Evolutionary conservation across 1,284 basidiomycete genomes (phyloP), one percentile per base, ranked within the genome.

Genomic region (Pseudozyma flocculosa): DNA sequence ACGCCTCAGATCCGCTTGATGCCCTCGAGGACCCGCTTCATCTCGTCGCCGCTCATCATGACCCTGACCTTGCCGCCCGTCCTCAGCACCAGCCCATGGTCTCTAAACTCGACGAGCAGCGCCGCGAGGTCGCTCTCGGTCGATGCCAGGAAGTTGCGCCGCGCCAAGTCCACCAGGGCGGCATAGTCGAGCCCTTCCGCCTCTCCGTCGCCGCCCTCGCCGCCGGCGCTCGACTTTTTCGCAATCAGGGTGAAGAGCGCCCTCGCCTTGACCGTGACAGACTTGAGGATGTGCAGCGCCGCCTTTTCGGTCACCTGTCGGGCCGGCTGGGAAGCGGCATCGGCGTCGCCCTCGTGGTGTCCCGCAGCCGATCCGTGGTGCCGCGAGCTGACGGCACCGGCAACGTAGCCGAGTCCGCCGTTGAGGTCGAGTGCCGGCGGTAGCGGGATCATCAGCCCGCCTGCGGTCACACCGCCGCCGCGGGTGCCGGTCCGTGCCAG

Each of bases 61-160:
- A 41, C 18, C 13, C 10, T 22, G 8, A 41, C 40, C 13, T 5
- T 41, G 4, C 22, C 40, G 10, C 40, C 40, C 40, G 7, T 18
- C 17, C 23, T 32, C 24, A 54, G 54, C 19, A 59, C 57, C 32
- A 70, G 48, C 4, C 68, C 62, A 22, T 70, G 68, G 41, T 64
- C 57, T 39, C 57, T 66, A 36, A 70, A 70, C 58, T 70, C 68
- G 52, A 70, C 61, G 19, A 70, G 45, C n/a, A 70, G 38, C 37
- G 43, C 48, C 22, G 61, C 54, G 46, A 70, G 54, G 21, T 60
- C 65, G 14, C 54, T 45, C 43, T 68, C 65, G 38, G 64, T 62
- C 5, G 57, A 56, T 3, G 61, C 68, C 21, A 70, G 26, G 30
- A 70, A 70, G 41, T 54, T 57, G 10, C 59, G 26, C 43, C 57